Base-by-base conservation (phyloP, 345 rosid species). In the Citrus maxima region DNA sequence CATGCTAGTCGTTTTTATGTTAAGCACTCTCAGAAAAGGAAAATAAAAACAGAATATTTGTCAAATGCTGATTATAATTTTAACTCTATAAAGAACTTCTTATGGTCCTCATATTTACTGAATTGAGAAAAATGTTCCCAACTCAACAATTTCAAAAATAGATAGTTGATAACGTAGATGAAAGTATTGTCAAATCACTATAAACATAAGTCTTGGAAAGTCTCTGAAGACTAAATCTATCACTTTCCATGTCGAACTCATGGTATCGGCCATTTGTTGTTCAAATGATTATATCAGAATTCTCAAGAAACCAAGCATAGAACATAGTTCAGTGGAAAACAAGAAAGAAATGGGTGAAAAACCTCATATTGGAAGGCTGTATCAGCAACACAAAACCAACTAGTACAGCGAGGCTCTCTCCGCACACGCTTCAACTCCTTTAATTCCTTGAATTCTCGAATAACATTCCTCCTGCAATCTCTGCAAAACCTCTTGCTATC, bases 401-500 rank as follows among this genome's bases (percentile, higher is more conserved):
- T 89, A 28, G 97, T 93, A 87, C 99, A 96, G 73, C 88, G 92
- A 73, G 94, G 88, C 82, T 93, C 97, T 86, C 92, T 89, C 69
- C 92, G 90, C 87, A 90, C 81, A 74, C 98, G 93, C 86, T 93
- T 96, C 75, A 93, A 88, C 85, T 96, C 99, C 92, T 95, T 95
- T 73, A 95, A 87, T 79, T 91, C 98, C 88, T 94, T 96, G 83
- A 93, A 96, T 81, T 94, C 99, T 30, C 97, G 97, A 82, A 88
- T 90, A 74, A 96, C 99, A 67, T 93, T 94, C 80, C 91, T 88
- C 85, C 98, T 87, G 82, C 99, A 96, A 83, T 94, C 97, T 91
- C 97, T 89, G 82, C 99, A 96, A 87, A 96, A 96, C 84, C 95
- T 91, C 88, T 94, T 96, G 92, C 93, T 87, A 82, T 96, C 97